A percentile compares a stretch with the other conserved stretches of the same genome.
These are phyloP conservation scores for Mucor indicus DNA, from an alignment of 371 early-diverging fungal genomes.

Conservation along the genomic window DNA sequence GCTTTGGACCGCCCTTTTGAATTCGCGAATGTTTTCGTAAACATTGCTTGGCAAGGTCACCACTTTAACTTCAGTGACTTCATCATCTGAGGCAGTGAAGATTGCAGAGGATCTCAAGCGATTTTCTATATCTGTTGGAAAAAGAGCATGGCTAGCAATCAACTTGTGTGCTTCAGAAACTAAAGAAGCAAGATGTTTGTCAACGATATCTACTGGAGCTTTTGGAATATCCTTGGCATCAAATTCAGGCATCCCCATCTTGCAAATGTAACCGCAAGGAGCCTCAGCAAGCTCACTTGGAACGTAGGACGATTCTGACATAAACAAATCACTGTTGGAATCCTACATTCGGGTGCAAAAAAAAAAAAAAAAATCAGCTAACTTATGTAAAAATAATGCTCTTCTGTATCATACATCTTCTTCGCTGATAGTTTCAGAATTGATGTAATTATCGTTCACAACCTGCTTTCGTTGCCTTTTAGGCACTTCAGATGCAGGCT, in stretches of 20 bases:
- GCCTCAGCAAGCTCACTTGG: not conserved
- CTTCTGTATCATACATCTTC: too few relatives aligned
- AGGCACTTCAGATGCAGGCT: too few relatives aligned
- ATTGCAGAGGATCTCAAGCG: constrained; percentile 1
- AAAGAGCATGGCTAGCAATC: too few relatives aligned
- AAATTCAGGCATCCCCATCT: constrained; percentile 6
- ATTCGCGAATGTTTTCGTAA: not conserved
- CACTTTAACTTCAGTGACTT: not conserved
- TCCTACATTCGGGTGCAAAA: constrained; percentile 3
- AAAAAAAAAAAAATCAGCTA: too few relatives aligned
- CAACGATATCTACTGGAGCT: not conserved
- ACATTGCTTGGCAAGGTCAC: not conserved
- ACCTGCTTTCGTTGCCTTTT: too few relatives aligned
- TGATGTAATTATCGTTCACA: too few relatives aligned
- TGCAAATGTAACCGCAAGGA: constrained; percentile 3
- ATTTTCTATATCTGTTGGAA: constrained; percentile 1
- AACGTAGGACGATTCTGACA: constrained; percentile 1
- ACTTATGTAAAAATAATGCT: too few relatives aligned
- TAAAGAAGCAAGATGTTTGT: constrained; percentile 4
- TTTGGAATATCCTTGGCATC: not conserved
- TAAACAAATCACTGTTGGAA: not conserved
- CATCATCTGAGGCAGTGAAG: not conserved
- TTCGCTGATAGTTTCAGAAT: too few relatives aligned
- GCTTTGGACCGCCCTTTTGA: not conserved
- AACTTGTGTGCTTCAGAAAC: too few relatives aligned